Evolutionary conservation across 495 filamentous ascomycete genomes (phyloP), one percentile per base, ranked within the genome.

Genomic region (Gamarada debralockiae): DNA sequence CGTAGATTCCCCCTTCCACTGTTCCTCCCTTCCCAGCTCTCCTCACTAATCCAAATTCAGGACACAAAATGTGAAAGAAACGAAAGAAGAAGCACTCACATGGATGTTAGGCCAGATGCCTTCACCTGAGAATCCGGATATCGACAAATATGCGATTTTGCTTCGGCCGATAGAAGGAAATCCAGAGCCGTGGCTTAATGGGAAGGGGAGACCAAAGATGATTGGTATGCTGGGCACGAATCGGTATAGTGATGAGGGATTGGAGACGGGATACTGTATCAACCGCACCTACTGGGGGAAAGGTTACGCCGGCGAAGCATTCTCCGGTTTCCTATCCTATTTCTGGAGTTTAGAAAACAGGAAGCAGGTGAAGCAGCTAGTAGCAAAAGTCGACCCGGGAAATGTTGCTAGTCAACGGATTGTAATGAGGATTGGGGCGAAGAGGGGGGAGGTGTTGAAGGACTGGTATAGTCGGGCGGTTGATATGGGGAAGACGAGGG

Each of bases 151-250:
- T 22, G 56, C 56, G 3, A 39, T 58, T 31, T 34, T 58, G 5
- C 42, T 58, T 12, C 38, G 40, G 10, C 49, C 49, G 17, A 21
- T 41, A 1, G 7, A 10, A 9, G 22, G 17, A 33, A 43, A 43
- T 44, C 38, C n/a, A 31, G 4, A 52, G 27, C 25, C 24, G 1
- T 42, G 38, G 39, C 12, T 42, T 8, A 33, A 49, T 23, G 34
- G 4, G 12, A 29, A 44, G 2, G 57, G 43, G 24, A 33, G 42
- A 21, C 42, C 43, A n/a, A 61, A 51, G 38, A 48, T 55, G 31
- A 55, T 61, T 3, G 59, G 59, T 3, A 36, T 58, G 10, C 52
- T 58, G 5, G 59, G 59, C 22, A 62, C 55, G 27, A 55, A 55
- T 45, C 40, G 59, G 2, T 52, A 38, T 31, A 27, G 50, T 22